phyloP scores from a whole-genome alignment of 331 rosid genomes.

The Telfairia occidentalis region DNA sequence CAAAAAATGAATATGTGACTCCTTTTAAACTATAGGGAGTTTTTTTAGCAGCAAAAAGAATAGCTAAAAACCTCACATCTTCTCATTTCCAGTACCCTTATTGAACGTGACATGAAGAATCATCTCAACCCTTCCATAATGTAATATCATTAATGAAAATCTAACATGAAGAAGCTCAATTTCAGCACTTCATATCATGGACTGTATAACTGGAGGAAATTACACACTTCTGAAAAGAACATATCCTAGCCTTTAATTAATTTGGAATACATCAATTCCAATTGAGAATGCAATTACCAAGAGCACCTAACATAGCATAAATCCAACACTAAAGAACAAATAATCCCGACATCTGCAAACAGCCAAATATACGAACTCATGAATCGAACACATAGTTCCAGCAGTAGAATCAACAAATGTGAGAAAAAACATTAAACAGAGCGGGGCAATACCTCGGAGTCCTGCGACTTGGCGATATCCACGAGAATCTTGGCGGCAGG shows the following conservation, averaged over 20 bases:
- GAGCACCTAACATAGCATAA: not conserved
- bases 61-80: not conserved
- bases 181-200: not conserved
- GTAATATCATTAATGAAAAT: not conserved
- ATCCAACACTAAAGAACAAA: not conserved
- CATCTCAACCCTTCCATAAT: not conserved
- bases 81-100: not conserved
- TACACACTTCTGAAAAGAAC: not conserved
- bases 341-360: not conserved
- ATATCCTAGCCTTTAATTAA: not conserved
- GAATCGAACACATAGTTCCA: not conserved
- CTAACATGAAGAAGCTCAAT: not conserved
- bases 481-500: conserved; percentile 96
- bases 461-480: conserved; percentile 95
- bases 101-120: not conserved
- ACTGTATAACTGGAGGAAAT: not conserved
- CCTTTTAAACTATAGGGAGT: not conserved
- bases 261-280: not conserved
- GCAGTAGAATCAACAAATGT: not conserved
- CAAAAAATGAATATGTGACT: not conserved
- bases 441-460: conserved; percentile 59
- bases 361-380: not conserved
- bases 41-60: not conserved
- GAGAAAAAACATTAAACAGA: not conserved
- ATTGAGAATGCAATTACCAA: not conserved